Base-by-base conservation (phyloP, 495 filamentous ascomycete species). In the Penicillium dipodomyicola region DNA sequence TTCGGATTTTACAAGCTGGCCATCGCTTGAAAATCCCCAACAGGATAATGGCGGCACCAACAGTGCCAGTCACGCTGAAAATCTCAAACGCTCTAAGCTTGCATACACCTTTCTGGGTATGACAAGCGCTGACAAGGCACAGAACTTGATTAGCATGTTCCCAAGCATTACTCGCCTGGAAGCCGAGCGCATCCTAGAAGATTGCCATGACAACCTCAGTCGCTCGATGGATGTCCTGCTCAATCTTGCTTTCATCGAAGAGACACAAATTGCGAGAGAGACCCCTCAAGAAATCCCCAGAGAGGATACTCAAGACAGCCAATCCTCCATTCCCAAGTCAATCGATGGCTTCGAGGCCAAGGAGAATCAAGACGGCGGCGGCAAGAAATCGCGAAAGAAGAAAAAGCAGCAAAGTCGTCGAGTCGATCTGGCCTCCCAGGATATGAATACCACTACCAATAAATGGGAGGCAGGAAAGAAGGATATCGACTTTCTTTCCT, bases 141-240 rank as follows among this genome's bases (percentile, higher is more conserved):
- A 63, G 3, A 67, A 77, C 25, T 75, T 97, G 19, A 60, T 65
- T 5, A 77, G 82, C 19, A 90, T 94, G 69, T 96, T 97, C 64
- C 83, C 86, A 9, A 80, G 69, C 1, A 72, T 90, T 14, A 83
- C 83, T 27, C 66, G 66, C 1, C 84, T 87, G 57, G 84, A 87
- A 44, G 77, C 96, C 17, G 72, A 75, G 37, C 80, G 82, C 52
- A 81, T 81, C 0, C 71, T 97, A 45, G 81, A 82, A 63, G 87
- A 89, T 58, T 80, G 74, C 44, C 72, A 81, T 40, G 80, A 83
- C 3, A 80, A 89, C 64, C 76, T 85, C 19, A 78, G 79, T n/a
- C 77, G 78, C 19, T 82, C 91, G 2, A 85, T 95, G 59, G 91
- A 98, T 66, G 85, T 90, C 46, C 76, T 98, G 3, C 78, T 96